phyloP scores from a whole-genome alignment of 2,329 filamentous ascomycete species.

The Tolypocladium endophyticum region DNA sequence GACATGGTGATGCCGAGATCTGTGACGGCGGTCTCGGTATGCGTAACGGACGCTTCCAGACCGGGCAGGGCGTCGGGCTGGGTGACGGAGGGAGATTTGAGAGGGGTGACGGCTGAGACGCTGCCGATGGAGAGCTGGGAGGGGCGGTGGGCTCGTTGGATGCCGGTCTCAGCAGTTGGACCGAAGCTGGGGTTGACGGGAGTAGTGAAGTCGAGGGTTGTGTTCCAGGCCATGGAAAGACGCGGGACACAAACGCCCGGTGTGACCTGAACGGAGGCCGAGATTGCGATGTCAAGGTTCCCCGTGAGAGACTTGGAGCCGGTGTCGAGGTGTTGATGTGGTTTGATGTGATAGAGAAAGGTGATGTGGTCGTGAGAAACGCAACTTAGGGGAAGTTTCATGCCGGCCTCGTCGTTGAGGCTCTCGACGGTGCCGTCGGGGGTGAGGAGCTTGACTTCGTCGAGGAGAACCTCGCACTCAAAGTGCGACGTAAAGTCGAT shows the following conservation, averaged over 20 bases:
- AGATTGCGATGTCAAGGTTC: conserved; percentile 49
- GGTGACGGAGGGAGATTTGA: conserved; percentile 44
- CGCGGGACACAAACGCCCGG: conserved; percentile 48
- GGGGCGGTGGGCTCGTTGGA: conserved; percentile 50
- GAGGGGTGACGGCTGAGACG: conserved; percentile 41
- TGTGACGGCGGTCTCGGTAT: conserved; percentile 35
- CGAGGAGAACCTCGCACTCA: conserved; percentile 53
- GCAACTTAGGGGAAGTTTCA: conserved; percentile 46
- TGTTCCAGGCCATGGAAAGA: conserved; percentile 58
- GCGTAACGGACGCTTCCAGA: conserved; percentile 41
- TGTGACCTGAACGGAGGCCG: conserved; percentile 45
- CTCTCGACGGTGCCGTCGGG: conserved; percentile 48
- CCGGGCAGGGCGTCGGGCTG: conserved; percentile 50
- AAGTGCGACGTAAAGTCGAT: conserved; percentile 64
- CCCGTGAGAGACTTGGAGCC: conserved; percentile 34
- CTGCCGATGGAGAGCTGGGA: conserved; percentile 52
- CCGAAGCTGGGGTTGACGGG: conserved; percentile 55
- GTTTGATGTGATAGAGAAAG: conserved; percentile 58
- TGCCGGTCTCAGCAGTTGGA: conserved; percentile 39
- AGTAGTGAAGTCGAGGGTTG: conserved; percentile 57
- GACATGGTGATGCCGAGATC: conserved; percentile 67
- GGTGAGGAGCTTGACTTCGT: conserved; percentile 47
- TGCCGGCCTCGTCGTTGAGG: conserved; percentile 39
- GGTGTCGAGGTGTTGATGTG: conserved; percentile 35
- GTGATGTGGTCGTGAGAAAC: conserved; percentile 66